Conservation (phyloP, 202 grass and related monocot species). For the Saccharum hybrid region DNA sequence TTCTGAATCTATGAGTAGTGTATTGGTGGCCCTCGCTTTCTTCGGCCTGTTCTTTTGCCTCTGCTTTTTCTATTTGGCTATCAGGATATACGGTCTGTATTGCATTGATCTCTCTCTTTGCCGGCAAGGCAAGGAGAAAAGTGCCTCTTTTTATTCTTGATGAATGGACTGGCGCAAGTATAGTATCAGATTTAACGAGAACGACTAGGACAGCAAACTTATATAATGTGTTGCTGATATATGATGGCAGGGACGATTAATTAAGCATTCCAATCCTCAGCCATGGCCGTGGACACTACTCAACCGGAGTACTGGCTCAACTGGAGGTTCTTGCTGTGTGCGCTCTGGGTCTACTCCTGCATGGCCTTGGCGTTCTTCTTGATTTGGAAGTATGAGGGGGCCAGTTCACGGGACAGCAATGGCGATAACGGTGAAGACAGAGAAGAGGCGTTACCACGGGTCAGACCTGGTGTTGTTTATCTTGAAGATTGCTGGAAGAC, state of each 20-base stretch:
- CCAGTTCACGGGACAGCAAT: neutral
- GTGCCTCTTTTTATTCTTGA: neutral
- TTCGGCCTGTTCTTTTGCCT: neutral
- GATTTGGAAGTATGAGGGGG: constrained; percentile 73
- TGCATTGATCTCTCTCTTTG: constrained; percentile 7
- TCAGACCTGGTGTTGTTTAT: constrained; percentile 45
- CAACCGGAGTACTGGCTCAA: constrained; percentile 71
- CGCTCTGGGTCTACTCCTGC: constrained; percentile 62
- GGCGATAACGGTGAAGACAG: neutral
- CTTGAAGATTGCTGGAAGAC: constrained; percentile 76
- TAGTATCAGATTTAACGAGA: constrained; percentile 30
- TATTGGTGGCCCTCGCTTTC: neutral
- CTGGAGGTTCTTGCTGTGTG: constrained; percentile 76
- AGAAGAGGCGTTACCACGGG: neutral
- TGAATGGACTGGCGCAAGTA: neutral
- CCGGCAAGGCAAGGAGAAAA: constrained; percentile 13
- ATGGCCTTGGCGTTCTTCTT: constrained; percentile 60
- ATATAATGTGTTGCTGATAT: constrained; percentile 14
- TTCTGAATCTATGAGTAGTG: neutral
- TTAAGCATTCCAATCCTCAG: constrained; percentile 30
- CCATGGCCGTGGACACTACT: constrained; percentile 55
- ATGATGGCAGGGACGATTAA: constrained; percentile 22
- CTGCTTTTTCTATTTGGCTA: constrained; percentile 7
- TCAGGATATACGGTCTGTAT: neutral
- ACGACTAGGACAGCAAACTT: neutral